Evolutionary conservation across 2,329 filamentous ascomycete species (phyloP), one percentile per base, ranked within the genome.

Genomic region (Cephalotrichum gorgonifer): DNA sequence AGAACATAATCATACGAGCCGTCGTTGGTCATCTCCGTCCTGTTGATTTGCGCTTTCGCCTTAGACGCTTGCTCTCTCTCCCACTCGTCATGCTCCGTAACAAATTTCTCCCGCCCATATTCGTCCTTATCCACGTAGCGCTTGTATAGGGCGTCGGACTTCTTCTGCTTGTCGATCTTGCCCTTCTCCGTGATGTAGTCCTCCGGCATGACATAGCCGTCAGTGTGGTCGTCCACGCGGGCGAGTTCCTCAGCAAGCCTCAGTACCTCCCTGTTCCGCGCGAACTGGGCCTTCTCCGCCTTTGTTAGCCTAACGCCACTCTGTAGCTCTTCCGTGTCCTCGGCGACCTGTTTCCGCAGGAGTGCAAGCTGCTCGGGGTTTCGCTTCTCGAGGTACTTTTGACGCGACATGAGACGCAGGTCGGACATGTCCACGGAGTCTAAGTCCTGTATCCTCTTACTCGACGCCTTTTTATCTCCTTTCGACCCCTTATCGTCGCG

Each of bases 41-140:
- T 79, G 55, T 80, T 76, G 51, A 95, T 88, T 62, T 95, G 89
- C 1, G 88, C 83, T 62, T 91, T 93, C 6, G 88, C 90, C 64
- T 94, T 94, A 50, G 83, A 76, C 1, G 85, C 78, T 67, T 97
- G 91, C 61, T 97, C 91, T 51, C 81, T 73, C 63, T 98, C 93
- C 91, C 91, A 98, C 60, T 95, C 87, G 53, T 98, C 90, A 54
- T 95, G 86, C 63, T 98, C 93, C 0, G 89, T 95, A 51, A 95
- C 80, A 57, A 88, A 94, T 57, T 84, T 85, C 62, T 96, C 91
- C 54, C 93, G 83, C 4, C 90, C 90, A 57, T 84, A 84, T 58
- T 94, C 87, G 57, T 95, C 89, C 52, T 79, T 78, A 54, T 96
- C 90, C 3, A 95, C 83, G 57, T 95, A 91, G 46, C 90, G 81